These are phyloP conservation scores for Penicillium expansum DNA, from an alignment of 2,329 filamentous ascomycete species.

Conservation along the genomic window DNA sequence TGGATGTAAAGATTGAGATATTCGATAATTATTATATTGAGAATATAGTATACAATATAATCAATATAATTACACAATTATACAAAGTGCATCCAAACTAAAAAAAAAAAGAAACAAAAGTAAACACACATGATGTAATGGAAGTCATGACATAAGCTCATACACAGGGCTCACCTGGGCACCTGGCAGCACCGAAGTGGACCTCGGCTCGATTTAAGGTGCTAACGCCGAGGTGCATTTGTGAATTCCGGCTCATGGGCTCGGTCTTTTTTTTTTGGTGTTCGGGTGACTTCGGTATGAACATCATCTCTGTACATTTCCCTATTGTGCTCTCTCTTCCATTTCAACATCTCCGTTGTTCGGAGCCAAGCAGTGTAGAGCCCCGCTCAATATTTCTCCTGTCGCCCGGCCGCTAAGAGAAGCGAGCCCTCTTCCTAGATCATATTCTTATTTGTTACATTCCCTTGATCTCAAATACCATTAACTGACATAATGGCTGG, in stretches of 20 bases:
- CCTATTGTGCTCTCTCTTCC: not conserved
- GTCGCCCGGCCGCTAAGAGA: conserved; percentile 8
- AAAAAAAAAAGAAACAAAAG: not conserved
- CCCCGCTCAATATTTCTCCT: conserved; percentile 24
- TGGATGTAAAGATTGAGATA: not conserved
- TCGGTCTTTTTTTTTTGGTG: conserved; percentile 9
- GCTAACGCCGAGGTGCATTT: conserved; percentile 33
- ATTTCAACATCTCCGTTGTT: conserved; percentile 1
- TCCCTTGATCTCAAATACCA: conserved; percentile 2
- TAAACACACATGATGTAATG: not conserved
- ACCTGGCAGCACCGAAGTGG: conserved; percentile 11
- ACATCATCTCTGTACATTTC: not conserved
- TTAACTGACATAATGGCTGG: conserved; percentile 46
- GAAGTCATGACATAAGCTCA: conserved; percentile 14
- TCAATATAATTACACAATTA: no score
- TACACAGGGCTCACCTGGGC: no score
- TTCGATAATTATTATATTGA: not conserved
- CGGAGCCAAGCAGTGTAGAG: conserved; percentile 14
- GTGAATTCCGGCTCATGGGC: conserved; percentile 9
- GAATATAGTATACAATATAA: no score
- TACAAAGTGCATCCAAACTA: no score
- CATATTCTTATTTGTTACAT: conserved; percentile 1
- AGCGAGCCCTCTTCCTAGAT: conserved; percentile 6
- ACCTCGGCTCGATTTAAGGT: conserved; percentile 37
- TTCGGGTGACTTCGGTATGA: conserved; percentile 24